Base-by-base conservation (phyloP, 164 flowering plant species). In the Platanus orientalis region DNA sequence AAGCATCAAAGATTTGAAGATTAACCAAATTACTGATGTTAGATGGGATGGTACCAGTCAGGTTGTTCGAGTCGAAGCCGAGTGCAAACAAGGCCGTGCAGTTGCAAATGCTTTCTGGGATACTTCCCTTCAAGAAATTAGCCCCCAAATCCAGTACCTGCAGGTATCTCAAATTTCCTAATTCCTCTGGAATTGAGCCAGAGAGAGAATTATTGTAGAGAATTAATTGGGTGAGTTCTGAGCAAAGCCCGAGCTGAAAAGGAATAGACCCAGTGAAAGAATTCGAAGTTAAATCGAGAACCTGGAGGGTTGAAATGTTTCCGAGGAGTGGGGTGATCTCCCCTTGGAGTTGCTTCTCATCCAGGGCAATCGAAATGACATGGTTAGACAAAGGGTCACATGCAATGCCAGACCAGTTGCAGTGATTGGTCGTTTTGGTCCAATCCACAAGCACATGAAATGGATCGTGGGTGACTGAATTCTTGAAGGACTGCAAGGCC, bases 271-370 rank as follows among this genome's bases (percentile, higher is more conserved):
- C 98, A 7, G 58, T 61, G 39, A 93, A 82, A 61, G 68, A 83
- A 68, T 93, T 93, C 4, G 56, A 64, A 0, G 97, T 83, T 60
- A 93, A 67, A 70, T 93, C 98, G 40, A 90, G 87, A 60, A 90
- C 60, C 19, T 9, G 2, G 20, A 93, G 73, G 64, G 62, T 74
- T 12, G 84, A 75, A 14, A 93, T 77, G 26, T 74, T 73, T 6
- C 82, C 71, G 1, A 93, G 70, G 20, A 84, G 62, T 0, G 92
- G 78, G n/a, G 97, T 81, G 36, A 93, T 87, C 4, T 66, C 77
- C 27, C 98, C 98, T 3, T 54, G 48, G 1, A 93, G 84, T 0
- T 81, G 81, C 24, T 52, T 61, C 2, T 74, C 76, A 51, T 75
- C 79, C 1, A 93, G 82, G 65, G 79, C 87, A 53, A 93, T 82